These are phyloP conservation scores for Tylopilus sp. DNA, from an alignment of 1,284 basidiomycete genomes.

Conservation along the genomic window DNA sequence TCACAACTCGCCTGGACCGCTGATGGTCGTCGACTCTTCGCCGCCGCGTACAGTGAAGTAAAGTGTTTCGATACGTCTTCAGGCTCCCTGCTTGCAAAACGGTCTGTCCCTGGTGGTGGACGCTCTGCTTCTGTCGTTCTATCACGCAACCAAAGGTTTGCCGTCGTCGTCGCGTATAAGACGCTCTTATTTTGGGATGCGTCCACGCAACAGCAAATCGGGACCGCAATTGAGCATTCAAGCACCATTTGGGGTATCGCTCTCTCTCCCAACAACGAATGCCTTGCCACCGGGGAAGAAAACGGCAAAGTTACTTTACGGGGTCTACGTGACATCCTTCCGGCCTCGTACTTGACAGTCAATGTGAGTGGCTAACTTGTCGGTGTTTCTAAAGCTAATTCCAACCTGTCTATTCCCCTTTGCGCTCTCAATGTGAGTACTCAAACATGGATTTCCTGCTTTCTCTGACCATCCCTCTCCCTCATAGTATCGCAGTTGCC, in stretches of 20 bases:
- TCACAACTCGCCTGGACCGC: background rate
- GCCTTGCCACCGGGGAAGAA: background rate
- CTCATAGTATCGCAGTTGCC: background rate
- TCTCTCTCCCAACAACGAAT: background rate
- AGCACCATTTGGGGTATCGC: background rate
- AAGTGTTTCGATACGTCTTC: constrained; percentile 1
- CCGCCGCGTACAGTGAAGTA: background rate
- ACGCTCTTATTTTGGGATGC: constrained; percentile 10
- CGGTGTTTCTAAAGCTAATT: background rate
- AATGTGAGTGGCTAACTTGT: background rate
- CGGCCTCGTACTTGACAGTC: background rate
- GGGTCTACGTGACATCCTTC: background rate
- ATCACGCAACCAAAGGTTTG: background rate
- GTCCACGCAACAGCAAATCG: background rate
- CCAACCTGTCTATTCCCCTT: background rate
- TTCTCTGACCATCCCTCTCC: background rate
- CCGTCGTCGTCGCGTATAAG: background rate
- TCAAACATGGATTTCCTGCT: too few species aligned
- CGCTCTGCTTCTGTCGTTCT: background rate
- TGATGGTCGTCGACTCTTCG: constrained; percentile 1
- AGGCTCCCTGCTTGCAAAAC: background rate
- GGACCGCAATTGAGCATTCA: background rate
- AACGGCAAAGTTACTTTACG: background rate
- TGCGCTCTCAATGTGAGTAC: background rate
- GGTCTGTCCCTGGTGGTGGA: background rate